Base-by-base conservation (phyloP, 495 filamentous ascomycete species). In the Xylaria nigripes region DNA sequence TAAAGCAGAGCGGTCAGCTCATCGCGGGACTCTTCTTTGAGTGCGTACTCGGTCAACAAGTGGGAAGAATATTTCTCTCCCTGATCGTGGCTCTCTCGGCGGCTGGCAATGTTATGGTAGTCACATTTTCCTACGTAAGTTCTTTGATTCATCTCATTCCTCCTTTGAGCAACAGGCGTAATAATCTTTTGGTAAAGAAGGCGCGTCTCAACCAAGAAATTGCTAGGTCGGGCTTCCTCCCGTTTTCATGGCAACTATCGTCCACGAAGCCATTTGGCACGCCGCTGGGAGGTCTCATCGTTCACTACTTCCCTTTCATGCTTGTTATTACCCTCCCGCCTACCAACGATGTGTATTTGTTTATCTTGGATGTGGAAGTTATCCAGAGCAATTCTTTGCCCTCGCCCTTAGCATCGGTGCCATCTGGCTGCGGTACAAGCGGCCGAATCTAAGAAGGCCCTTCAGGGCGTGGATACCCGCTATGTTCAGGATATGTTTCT, bases 21-120 rank as follows among this genome's bases (percentile, higher is more conserved):
- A 80, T 89, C 15, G 82, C 81, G 0, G 85, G 84, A 0, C 61
- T 88, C 8, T 81, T 89, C 41, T 87, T 89, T 50, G 77, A 83
- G 50, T 70, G 74, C n/a, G 68, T 82, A 0, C 86, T 89, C 68
- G 85, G 85, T 0, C 65, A 71, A 12, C 66, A 70, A 7, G 51
- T 83, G 18, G 85, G 85, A 1, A 76, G 70, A 25, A 70, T 67
- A 18, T 62, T 88, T 16, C 68, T 88, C 18, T 81, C 84, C 3
- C 60, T 86, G 9, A 78, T 82, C 12, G 78, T 90, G 45, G 85
- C 85, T 0, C 68, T 83, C 15, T 86, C 82, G 0, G 85, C 82
- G 0, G 80, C 76, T 0, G 86, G 86, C 0, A 89, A 89, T 63
- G 83, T 89, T 1, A 87, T 90, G 83, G 84, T 88, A 1, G 85